Conservation (phyloP, 257 asterid genomes). For the Solanum verrucosum region DNA sequence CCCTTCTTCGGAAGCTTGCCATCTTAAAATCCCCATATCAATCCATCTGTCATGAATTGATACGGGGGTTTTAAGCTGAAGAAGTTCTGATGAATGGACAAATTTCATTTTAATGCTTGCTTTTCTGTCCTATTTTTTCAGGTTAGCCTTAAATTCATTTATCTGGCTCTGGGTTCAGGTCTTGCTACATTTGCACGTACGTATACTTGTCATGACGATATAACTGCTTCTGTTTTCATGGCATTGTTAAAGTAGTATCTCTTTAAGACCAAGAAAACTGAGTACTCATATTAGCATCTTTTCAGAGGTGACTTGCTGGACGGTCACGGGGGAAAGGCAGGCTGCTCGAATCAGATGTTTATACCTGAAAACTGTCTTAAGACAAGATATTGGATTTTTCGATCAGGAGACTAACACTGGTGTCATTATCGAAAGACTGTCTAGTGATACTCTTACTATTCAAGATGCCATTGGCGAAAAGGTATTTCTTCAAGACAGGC, state of each 20-base stretch:
- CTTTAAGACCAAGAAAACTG: not conserved
- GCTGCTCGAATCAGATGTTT: conserved; percentile 62
- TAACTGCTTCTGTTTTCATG: not conserved
- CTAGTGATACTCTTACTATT: conserved; percentile 82
- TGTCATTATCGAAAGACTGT: conserved; percentile 75
- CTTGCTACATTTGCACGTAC: conserved; percentile 57
- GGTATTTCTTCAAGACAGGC: conserved; percentile 11
- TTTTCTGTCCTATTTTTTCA: not conserved
- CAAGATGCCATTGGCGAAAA: conserved; percentile 94
- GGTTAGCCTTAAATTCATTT: conserved; percentile 62
- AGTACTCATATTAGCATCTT: not conserved
- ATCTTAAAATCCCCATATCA: not conserved
- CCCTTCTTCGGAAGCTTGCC: not conserved
- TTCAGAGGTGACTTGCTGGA: conserved; percentile 88
- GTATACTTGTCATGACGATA: not conserved
- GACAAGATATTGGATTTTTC: conserved; percentile 76
- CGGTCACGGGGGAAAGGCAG: conserved; percentile 83
- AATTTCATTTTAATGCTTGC: not conserved
- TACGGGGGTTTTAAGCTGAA: not conserved
- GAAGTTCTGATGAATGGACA: not conserved
- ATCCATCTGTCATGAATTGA: not conserved
- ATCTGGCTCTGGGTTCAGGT: conserved; percentile 65
- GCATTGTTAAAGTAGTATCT: not conserved
- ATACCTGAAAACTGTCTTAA: conserved; percentile 51
- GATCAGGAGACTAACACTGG: conserved; percentile 71